Evolutionary conservation across 1,284 basidiomycete species (phyloP).

Genomic region (Polyporus tsugae): DNA sequence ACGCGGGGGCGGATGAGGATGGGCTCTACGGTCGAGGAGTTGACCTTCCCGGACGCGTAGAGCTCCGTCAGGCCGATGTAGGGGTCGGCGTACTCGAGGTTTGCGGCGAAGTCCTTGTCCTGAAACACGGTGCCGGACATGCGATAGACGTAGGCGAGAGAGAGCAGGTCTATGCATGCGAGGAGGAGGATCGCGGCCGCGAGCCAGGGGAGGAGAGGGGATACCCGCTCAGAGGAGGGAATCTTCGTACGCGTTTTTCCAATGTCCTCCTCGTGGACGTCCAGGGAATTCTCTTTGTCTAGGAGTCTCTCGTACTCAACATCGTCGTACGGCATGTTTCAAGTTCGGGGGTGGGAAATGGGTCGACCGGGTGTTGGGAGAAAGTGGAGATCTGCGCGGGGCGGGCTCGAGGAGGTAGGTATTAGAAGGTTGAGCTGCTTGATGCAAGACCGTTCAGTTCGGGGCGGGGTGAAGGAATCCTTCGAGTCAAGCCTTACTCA

Average conservation of each 20-base stretch:
- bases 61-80: conserved; percentile 34
- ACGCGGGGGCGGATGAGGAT: neutral
- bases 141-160: neutral
- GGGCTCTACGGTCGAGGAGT: conserved; percentile 9
- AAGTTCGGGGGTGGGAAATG: neutral
- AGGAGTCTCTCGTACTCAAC: neutral
- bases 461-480: too few relatives aligned
- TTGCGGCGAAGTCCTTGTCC: conserved; percentile 19
- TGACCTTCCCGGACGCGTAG: conserved; percentile 23
- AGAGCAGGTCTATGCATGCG: neutral
- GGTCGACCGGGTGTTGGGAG: too few relatives aligned
- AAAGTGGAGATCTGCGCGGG: too few relatives aligned
- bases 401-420: too few relatives aligned
- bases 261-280: neutral
- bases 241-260: neutral
- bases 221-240: neutral
- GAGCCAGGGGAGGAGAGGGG: neutral
- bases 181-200: neutral
- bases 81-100: conserved; percentile 31
- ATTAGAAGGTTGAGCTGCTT: too few relatives aligned
- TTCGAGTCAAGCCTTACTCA: too few relatives aligned
- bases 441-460: too few relatives aligned
- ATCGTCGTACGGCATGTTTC: neutral
- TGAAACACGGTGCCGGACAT: conserved; percentile 21
- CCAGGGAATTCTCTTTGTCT: neutral